phyloP scores from a whole-genome alignment of 495 filamentous ascomycete genomes.

The Penicillium steckii region DNA sequence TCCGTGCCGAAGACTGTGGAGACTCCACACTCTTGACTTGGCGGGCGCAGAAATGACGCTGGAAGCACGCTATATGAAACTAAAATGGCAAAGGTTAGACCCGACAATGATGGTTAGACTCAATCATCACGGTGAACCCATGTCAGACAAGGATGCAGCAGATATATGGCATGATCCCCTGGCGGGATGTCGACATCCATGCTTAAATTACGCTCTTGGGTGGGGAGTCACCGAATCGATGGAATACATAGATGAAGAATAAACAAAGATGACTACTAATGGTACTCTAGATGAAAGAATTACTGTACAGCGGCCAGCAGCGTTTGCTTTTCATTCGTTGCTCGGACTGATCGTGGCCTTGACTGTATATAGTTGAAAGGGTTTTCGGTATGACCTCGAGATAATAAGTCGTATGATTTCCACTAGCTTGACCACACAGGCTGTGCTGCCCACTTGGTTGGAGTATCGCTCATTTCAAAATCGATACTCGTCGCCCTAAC shows the following conservation, averaged over 20 bases:
- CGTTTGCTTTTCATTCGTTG: neutral
- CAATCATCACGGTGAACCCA: neutral
- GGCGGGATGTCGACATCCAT: neutral
- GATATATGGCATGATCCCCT: neutral
- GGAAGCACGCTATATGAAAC: neutral
- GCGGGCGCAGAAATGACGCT: neutral
- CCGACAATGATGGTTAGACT: neutral
- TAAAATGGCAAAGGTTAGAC: constrained; percentile 1
- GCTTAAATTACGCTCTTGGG: neutral
- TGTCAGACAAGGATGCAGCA: too few species aligned
- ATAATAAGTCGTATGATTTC: neutral
- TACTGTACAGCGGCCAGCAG: too few species aligned
- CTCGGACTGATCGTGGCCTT: neutral
- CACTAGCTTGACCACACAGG: constrained; percentile 6
- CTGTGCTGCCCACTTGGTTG: constrained; percentile 18
- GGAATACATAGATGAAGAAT: neutral
- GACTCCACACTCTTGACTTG: neutral
- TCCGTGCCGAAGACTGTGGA: constrained; percentile 1
- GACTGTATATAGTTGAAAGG: neutral
- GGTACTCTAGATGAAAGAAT: too few species aligned
- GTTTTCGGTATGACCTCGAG: neutral
- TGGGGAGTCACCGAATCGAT: too few species aligned
- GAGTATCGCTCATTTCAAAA: constrained; percentile 26
- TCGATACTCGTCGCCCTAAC: constrained; percentile 16
- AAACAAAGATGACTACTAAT: neutral